phyloP scores from a whole-genome alignment of 176 grass and related monocot genomes.

The Musa itinerans region DNA sequence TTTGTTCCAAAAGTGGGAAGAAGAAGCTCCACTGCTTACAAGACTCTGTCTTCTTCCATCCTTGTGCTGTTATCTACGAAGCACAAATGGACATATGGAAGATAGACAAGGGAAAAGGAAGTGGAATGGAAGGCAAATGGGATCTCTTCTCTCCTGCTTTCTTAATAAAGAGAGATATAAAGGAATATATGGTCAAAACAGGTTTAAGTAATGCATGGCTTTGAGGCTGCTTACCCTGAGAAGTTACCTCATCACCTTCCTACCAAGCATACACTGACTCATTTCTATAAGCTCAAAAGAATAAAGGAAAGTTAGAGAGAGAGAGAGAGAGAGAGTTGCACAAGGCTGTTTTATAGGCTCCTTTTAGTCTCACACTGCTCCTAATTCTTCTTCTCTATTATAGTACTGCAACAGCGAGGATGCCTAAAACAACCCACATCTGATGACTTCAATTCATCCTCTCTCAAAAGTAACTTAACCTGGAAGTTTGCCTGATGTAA shows the following conservation, averaged over 20 bases:
- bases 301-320: constrained; percentile 2
- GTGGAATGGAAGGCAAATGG: background rate
- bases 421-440: background rate
- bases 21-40: too few species aligned
- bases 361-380: background rate
- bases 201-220: background rate
- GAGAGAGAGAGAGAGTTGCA: background rate
- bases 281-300: background rate
- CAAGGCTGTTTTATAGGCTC: too few species aligned
- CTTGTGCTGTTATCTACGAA: too few species aligned
- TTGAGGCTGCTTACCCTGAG: background rate
- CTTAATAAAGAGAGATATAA: background rate
- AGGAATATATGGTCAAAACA: constrained; percentile 10
- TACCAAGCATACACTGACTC: background rate
- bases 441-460: background rate
- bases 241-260: constrained; percentile 2
- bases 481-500: background rate
- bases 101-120: background rate
- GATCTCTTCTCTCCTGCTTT: too few species aligned
- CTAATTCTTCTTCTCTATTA: constrained; percentile 3
- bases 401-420: background rate
- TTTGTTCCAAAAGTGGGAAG: too few species aligned
- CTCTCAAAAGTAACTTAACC: background rate
- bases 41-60: too few species aligned
- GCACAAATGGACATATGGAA: background rate